Base-by-base conservation (phyloP, 2,329 filamentous ascomycete genomes). In the Phialophora expanda region DNA sequence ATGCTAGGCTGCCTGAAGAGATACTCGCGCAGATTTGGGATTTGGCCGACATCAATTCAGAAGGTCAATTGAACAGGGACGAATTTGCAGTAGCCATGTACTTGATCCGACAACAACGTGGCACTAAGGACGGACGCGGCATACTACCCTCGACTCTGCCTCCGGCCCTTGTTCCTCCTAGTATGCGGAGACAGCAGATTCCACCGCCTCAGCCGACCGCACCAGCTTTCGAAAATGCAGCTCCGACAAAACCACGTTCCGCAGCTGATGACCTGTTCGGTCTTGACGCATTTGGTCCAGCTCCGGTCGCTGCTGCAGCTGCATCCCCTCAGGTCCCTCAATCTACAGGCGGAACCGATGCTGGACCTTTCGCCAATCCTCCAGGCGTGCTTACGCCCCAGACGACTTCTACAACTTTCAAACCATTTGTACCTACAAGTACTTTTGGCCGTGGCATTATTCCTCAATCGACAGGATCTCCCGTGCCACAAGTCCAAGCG, bases 51-150 rank as follows among this genome's bases (percentile, higher is more conserved):
- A 92, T 97, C 78, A 92, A 92, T 74, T 95, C 92, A 7, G 90
- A 93, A 72, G 95, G 95, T 11, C 89, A 90, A 64, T 82, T 99
- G 64, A 93, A 86, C 55, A 88, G 87, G 72, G 95, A 99, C 71
- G 93, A 97, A 73, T 99, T 99, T 75, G 93, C 95, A 0, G 93
- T 99, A 55, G 94, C 95, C 61, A 97, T 99, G 93, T 96, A 96
- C 76, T 84, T 99, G 58, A 97, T 99, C 73, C 87, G 93, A 67
- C 91, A 96, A 76, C 93, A 97, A 76, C 86, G 93, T 61, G 90
- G 86, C 70, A 90, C 89, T 68, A 87, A 87, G 64, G 87, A 89
- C 63, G 83, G 84, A 20, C 76, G 81, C 34, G 80, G 79, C 48
- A 81, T 86, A 30, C 78, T 98, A 34, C 95, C 95, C 1, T 82